Percentiles rank a stretch among this genome's conserved stretches.
Conservation (phyloP, 202 grass and related monocot species). For the Setaria italica region DNA sequence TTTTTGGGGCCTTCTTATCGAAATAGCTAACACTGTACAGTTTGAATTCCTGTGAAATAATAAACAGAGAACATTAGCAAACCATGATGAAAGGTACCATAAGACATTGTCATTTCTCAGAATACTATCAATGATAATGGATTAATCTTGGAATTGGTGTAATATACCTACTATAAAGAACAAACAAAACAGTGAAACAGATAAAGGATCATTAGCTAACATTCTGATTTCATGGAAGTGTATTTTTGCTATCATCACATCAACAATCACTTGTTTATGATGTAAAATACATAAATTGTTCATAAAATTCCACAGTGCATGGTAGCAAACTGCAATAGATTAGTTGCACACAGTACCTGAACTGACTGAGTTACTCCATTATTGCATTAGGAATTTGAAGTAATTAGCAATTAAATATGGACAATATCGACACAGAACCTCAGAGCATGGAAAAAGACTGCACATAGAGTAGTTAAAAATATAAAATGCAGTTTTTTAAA, state of each 20-base stretch:
- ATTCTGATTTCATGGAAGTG: slow-evolving; percentile 16
- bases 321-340: neutral
- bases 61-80: slow-evolving; percentile 15
- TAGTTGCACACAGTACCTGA: neutral
- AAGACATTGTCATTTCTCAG: neutral
- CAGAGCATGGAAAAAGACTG: neutral
- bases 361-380: slow-evolving; percentile 1
- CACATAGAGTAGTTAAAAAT: neutral
- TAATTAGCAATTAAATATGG: neutral
- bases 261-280: neutral
- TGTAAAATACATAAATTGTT: neutral
- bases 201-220: neutral
- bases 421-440: neutral
- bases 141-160: slow-evolving; percentile 9
- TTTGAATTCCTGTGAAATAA: slow-evolving; percentile 38
- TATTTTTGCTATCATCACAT: neutral
- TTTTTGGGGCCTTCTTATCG: neutral
- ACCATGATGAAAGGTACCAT: neutral
- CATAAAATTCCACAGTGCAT: neutral
- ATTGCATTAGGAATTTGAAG: slow-evolving; percentile 21
- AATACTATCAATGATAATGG: slow-evolving; percentile 12
- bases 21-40: neutral
- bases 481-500: neutral
- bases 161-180: slow-evolving; percentile 21
- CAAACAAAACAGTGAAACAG: neutral